phyloP scores from a whole-genome alignment of 2,329 filamentous ascomycete species.

The Pyrenochaeta sp. region DNA sequence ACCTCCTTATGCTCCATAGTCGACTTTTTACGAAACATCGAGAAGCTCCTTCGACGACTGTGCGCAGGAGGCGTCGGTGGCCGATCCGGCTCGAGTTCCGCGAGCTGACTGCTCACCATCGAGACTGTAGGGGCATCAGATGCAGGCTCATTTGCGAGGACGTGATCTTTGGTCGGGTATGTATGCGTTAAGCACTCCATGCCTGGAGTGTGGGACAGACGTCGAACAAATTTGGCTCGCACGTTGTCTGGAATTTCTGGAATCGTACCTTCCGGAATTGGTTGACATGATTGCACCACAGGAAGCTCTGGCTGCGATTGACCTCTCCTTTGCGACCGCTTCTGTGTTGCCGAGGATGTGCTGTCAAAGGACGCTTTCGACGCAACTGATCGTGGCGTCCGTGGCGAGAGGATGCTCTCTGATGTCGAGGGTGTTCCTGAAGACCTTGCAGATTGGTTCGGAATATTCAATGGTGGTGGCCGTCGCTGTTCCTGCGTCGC shows the following conservation, averaged over 20 bases:
- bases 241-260: conserved; percentile 46
- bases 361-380: conserved; percentile 32
- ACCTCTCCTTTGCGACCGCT: conserved; percentile 43
- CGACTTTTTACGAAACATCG: conserved; percentile 41
- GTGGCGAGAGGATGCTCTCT: conserved; percentile 25
- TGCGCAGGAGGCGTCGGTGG: conserved; percentile 33
- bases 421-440: conserved; percentile 15
- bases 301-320: conserved; percentile 38
- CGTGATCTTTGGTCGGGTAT: conserved; percentile 41
- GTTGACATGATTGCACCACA: conserved; percentile 42
- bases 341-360: conserved; percentile 24
- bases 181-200: conserved; percentile 50
- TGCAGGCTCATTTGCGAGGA: conserved; percentile 17
- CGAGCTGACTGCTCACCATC: conserved; percentile 19
- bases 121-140: conserved; percentile 9
- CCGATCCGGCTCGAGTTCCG: conserved; percentile 33
- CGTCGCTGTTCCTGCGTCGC: conserved; percentile 4
- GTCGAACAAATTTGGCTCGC: conserved; percentile 46
- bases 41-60: conserved; percentile 36
- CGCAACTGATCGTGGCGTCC: conserved; percentile 29
- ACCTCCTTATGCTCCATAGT: conserved; percentile 32
- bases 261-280: conserved; percentile 41
- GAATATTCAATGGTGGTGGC: conserved; percentile 19
- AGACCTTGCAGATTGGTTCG: conserved; percentile 13
- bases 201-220: conserved; percentile 44